Conservation (phyloP, 2,329 filamentous ascomycete genomes). For the Colletotrichum orchidophilum region DNA sequence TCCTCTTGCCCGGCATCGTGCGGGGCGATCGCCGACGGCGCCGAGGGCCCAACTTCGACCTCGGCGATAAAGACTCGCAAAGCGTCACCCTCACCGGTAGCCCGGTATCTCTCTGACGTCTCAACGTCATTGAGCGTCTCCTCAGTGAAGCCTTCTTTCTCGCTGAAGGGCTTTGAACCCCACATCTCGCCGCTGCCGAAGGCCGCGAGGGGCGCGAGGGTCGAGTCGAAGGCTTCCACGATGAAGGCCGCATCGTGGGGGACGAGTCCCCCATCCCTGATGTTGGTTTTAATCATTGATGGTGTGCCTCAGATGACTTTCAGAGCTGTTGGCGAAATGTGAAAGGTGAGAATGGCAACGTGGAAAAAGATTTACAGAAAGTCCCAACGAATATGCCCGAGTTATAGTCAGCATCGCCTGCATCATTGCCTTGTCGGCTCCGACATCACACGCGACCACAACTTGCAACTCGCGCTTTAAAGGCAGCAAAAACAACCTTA, state of each 20-base stretch:
- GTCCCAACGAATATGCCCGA: not conserved
- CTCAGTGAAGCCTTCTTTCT: slow-evolving; percentile 36
- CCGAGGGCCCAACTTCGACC: slow-evolving; percentile 31
- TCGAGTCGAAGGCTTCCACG: slow-evolving; percentile 42
- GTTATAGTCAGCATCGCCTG: not conserved
- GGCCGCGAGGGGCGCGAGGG: slow-evolving; percentile 40
- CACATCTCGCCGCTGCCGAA: slow-evolving; percentile 42
- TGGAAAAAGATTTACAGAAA: not conserved
- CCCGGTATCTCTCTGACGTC: slow-evolving; percentile 39
- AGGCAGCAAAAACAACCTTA: not conserved
- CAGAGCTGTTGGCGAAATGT: not conserved
- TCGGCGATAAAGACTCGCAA: slow-evolving; percentile 42
- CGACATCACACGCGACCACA: not conserved
- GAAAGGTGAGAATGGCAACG: not conserved
- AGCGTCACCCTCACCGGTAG: slow-evolving; percentile 36
- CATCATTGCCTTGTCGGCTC: not conserved
- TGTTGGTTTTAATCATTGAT: slow-evolving; percentile 19
- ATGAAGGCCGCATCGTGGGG: slow-evolving; percentile 43
- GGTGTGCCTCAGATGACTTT: rapidly evolving
- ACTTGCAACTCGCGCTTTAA: not conserved
- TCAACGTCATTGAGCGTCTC: slow-evolving; percentile 35
- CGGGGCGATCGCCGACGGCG: not conserved
- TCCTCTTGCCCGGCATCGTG: not conserved
- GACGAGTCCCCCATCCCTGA: slow-evolving; percentile 37
- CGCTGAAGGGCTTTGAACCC: slow-evolving; percentile 39